These are phyloP conservation scores for Fusarium succisae DNA, from an alignment of 2,329 filamentous ascomycete genomes.

Conservation along the genomic window DNA sequence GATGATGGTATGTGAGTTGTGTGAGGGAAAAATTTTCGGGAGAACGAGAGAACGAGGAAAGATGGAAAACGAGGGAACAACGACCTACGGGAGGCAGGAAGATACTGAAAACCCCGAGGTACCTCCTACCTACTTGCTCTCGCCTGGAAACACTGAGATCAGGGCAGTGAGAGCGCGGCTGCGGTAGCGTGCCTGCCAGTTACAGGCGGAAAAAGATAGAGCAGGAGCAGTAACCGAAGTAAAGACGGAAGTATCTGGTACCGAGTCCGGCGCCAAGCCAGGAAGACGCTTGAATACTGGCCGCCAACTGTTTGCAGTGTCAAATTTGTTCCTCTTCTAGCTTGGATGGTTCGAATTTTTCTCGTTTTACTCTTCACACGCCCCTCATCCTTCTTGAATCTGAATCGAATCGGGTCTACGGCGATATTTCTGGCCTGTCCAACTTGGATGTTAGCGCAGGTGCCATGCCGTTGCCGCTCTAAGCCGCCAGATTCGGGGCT, in stretches of 20 bases:
- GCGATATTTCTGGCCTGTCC: slow-evolving; percentile 31
- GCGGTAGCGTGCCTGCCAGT: slow-evolving; percentile 26
- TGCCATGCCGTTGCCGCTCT: slow-evolving; percentile 44
- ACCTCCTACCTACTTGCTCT: slow-evolving; percentile 28
- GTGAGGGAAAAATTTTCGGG: slow-evolving; percentile 32
- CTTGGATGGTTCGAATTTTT: slow-evolving; percentile 30
- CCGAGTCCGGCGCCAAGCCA: slow-evolving; percentile 36
- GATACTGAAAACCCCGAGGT: slow-evolving; percentile 23
- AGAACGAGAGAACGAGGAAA: slow-evolving; percentile 33
- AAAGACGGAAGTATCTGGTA: slow-evolving; percentile 41
- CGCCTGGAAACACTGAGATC: slow-evolving; percentile 15
- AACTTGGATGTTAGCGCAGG: slow-evolving; percentile 36
- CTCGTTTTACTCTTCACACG: slow-evolving; percentile 24
- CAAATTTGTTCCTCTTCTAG: slow-evolving; percentile 30
- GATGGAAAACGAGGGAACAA: slow-evolving; percentile 39
- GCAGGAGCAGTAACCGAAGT: slow-evolving; percentile 28
- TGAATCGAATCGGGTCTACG: slow-evolving; percentile 41
- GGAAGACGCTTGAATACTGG: slow-evolving; percentile 36
- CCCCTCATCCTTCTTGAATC: slow-evolving; percentile 16
- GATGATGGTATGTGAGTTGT: slow-evolving; percentile 36
- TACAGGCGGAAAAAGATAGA: slow-evolving; percentile 36
- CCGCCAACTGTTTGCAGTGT: slow-evolving; percentile 42
- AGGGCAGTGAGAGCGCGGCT: slow-evolving; percentile 29
- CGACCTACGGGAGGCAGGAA: slow-evolving; percentile 25
- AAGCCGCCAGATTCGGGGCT: slow-evolving; percentile 41